A percentile compares a stretch with the other conserved stretches of the same genome.
Conservation (phyloP, 2,329 filamentous ascomycete species). For the Neurospora sp. region DNA sequence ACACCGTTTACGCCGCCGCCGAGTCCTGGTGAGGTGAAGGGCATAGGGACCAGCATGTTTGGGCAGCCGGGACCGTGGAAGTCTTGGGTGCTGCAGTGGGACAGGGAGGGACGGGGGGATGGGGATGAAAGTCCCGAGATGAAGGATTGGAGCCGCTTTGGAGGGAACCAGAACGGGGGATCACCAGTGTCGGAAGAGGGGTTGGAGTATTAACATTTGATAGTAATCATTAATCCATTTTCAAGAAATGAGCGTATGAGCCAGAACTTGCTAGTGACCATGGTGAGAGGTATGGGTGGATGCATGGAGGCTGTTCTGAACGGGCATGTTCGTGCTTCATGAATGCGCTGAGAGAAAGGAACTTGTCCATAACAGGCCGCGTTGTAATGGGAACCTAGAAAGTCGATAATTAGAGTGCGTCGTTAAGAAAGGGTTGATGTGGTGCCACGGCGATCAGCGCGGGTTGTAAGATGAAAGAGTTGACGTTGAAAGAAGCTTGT, state of each 20-base stretch:
- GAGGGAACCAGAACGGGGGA: background rate
- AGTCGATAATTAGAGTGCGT: background rate
- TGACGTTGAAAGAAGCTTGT: background rate
- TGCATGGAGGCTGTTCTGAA: too few species aligned
- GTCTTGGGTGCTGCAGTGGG: background rate
- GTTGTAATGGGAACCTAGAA: background rate
- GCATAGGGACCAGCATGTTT: background rate
- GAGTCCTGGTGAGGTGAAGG: background rate
- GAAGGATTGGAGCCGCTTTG: background rate
- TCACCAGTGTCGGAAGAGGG: too few species aligned
- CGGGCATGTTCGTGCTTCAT: too few species aligned
- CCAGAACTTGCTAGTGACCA: background rate
- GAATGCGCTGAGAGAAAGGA: too few species aligned
- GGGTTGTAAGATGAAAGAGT: background rate
- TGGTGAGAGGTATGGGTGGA: too few species aligned
- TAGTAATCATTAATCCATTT: too few species aligned
- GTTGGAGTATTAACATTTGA: too few species aligned
- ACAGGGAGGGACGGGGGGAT: background rate
- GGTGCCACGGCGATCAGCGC: background rate
- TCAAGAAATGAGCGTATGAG: background rate
- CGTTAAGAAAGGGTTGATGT: background rate
- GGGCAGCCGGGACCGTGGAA: background rate
- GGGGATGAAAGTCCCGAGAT: background rate
- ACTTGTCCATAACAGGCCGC: background rate
- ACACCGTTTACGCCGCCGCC: background rate